Evolutionary conservation across 1,139 yeast genomes (phyloP), one percentile per base, ranked within the genome.

Genomic region (Geotrichum histeridarum): DNA sequence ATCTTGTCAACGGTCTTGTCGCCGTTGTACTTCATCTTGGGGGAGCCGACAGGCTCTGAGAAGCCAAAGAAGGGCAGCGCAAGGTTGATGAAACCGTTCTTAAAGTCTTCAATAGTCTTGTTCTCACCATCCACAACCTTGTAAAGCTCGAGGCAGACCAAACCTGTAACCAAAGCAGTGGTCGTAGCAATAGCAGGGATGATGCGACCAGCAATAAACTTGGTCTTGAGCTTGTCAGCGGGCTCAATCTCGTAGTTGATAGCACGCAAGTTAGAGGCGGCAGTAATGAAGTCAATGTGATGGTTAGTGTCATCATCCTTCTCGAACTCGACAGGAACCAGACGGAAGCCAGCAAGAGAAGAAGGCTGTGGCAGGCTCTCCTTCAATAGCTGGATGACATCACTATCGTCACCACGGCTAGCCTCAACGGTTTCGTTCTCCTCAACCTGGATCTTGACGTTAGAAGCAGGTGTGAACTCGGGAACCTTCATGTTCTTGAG

Each of bases 131-230:
- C 96, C 54, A 84, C 89, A 59, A 93, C 93, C 74, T 93, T 93
- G 77, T 89, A 86, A 57, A 93, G 77, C 72, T 93, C 99, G 63
- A 93, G 76, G 67, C 95, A 88, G 42, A 90, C 95, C 65, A 93
- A 77, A 46, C 99, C 99, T 5, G 99, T 89, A 12, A 93, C 98
- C 64, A 91, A 77, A 11, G 97, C 95, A 18, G 99, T 93, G 4
- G 99, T 94, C 1, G 99, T 93, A 39, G 99, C 99, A 76, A 93
- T 93, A 15, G 99, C 99, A 11, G 99, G 99, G 62, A 93, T 91
- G 62, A 93, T 93, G 71, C 94, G 84, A 54, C 98, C 98, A 18
- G 77, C 77, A 70, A 86, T 86, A 65, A 86, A 83, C 73, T 86
- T 86, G 47, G 94, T 86, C 72, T 82, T 83, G 50, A 81, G 78